A percentile compares a stretch with the other conserved stretches of the same genome.
These are phyloP conservation scores for Gamarada debralockiae DNA, from an alignment of 495 filamentous ascomycete genomes.

Conservation along the genomic window DNA sequence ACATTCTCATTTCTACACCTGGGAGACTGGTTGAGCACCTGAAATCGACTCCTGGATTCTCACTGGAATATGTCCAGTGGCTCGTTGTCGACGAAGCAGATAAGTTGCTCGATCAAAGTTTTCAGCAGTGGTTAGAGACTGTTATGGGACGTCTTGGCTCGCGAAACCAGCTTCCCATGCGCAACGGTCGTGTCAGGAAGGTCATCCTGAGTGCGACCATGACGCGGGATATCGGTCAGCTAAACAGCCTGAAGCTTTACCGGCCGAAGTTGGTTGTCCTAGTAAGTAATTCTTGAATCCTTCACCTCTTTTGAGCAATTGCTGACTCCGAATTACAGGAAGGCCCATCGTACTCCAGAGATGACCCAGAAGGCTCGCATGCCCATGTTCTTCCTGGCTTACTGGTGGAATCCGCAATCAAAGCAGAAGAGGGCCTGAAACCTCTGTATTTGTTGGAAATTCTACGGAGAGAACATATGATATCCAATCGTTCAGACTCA, in stretches of 20 bases:
- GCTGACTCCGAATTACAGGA: no score
- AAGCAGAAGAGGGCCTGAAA: conserved; percentile 71
- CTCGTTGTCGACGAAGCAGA: conserved; percentile 93
- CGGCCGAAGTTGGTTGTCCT: conserved; percentile 76
- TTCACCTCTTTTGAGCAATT: no score
- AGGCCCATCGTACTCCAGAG: no score
- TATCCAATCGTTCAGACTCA: background rate
- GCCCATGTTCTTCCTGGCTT: conserved; percentile 55
- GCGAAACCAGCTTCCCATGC: background rate
- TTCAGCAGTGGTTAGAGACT: conserved; percentile 82
- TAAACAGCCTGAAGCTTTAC: conserved; percentile 67
- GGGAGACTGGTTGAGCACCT: conserved; percentile 91
- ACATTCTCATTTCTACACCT: conserved; percentile 89
- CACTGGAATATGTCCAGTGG: conserved; percentile 71
- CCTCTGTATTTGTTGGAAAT: conserved; percentile 74
- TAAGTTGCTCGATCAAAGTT: conserved; percentile 83
- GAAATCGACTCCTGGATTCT: conserved; percentile 75
- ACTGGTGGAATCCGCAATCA: conserved; percentile 68
- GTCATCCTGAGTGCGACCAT: conserved; percentile 89
- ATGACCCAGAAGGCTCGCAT: conserved; percentile 18
- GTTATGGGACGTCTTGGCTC: conserved; percentile 58
- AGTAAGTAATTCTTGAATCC: no score
- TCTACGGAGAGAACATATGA: conserved; percentile 37
- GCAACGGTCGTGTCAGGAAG: conserved; percentile 47
- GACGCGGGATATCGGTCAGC: conserved; percentile 78